These are phyloP conservation scores for Singerocomus rubriflavus DNA, from an alignment of 1,284 basidiomycete genomes.

Conservation along the genomic window DNA sequence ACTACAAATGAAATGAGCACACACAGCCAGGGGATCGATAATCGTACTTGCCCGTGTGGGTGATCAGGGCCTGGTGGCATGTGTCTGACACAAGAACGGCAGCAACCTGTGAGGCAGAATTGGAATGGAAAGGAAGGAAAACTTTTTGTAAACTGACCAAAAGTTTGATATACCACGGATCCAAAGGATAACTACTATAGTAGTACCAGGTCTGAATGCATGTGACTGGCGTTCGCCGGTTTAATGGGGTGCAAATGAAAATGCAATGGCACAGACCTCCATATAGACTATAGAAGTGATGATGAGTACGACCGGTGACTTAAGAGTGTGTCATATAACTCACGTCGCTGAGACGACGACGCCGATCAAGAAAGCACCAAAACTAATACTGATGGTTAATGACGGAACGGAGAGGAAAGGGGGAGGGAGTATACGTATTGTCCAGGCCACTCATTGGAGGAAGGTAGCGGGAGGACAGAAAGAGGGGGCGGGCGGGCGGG, in stretches of 20 bases:
- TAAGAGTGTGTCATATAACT: slow-evolving; percentile 13
- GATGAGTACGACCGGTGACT: background rate
- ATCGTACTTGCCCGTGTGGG: slow-evolving; percentile 44
- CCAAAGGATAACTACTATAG: slow-evolving; percentile 45
- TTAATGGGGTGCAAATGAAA: background rate
- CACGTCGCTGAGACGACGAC: slow-evolving; percentile 46
- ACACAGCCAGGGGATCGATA: background rate
- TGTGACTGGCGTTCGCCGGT: slow-evolving; percentile 40
- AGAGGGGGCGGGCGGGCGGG: background rate
- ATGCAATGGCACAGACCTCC: slow-evolving; percentile 40
- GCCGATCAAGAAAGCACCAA: slow-evolving; percentile 50
- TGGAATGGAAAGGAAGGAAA: background rate
- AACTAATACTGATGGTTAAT: slow-evolving; percentile 27
- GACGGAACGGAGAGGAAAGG: background rate
- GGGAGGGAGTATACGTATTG: slow-evolving; percentile 12
- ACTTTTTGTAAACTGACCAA: slow-evolving; percentile 33
- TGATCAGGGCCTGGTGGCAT: slow-evolving; percentile 53
- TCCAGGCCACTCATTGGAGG: slow-evolving; percentile 21
- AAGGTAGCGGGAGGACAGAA: background rate
- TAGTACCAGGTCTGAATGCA: slow-evolving; percentile 57
- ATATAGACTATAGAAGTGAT: slow-evolving; percentile 38
- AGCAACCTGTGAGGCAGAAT: slow-evolving; percentile 38
- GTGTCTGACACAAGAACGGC: slow-evolving; percentile 50
- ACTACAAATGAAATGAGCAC: slow-evolving; percentile 34
- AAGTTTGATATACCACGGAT: slow-evolving; percentile 43